Base-by-base conservation (phyloP, 1,139 yeast genomes). In the Kurtzmaniella natalensis region DNA sequence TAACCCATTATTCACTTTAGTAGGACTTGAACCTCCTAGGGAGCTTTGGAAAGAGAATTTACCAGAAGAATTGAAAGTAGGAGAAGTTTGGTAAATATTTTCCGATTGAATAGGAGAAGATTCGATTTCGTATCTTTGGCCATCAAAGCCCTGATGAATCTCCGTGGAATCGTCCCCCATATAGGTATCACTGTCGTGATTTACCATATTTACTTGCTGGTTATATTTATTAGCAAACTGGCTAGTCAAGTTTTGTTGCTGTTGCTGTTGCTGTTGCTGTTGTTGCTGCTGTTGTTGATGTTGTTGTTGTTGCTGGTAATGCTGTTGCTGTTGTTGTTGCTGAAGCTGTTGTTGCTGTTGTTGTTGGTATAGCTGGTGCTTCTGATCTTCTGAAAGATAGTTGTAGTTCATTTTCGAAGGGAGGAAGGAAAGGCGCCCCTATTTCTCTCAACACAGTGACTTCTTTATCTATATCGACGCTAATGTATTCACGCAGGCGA, bases 361-460 rank as follows among this genome's bases (percentile, higher is more conserved):
- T 38, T 50, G 53, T 33, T 43, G 44, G 38, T 55, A 59, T 32
- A 56, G 58, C 46, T 55, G 63, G 37, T 57, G 63, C 49, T 59
- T 61, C 47, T 61, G 64, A 37, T 58, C 60, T 21, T 59, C 63
- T 11, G 61, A 47, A 27, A 59, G 48, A 32, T 55, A 50, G 35
- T 58, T 64, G 46, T 51, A 60, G 38, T 60, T 53, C 66, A 60
- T 60, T 26, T 15, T 28, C 18, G 17, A 8, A 18, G 19, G 13
- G 11, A 14, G 11, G 14, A 10, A 26, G 29, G 18, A 20, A n/a
- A 26, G 11, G 13, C 7, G 9, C 21, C 21, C 21, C 7, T 19
- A 19, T 7, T 19, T 19, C 8, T 19, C 21, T 7, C 8, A 19
- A 9, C 21, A 7, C 9, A 7, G 9, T 19, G 21, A 19, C 21